phyloP scores from a whole-genome alignment of 208 protist species.

The Trypanosoma grayi region DNA sequence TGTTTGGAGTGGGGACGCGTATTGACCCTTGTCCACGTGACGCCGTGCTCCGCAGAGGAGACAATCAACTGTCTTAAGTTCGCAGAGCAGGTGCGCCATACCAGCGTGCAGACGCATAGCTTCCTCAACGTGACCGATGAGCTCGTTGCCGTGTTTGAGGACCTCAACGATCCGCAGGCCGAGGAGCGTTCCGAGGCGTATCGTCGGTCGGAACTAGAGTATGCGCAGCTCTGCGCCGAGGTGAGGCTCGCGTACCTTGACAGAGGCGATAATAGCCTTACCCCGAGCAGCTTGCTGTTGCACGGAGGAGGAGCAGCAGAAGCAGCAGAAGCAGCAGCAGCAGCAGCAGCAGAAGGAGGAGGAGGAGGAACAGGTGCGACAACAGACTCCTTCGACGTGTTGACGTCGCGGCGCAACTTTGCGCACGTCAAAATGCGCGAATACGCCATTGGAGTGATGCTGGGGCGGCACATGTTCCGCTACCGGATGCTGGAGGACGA shows the following conservation, averaged over 20 bases:
- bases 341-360: too few species aligned
- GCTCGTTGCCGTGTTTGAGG: constrained; percentile 70
- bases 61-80: constrained; percentile 77
- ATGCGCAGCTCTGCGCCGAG: constrained; percentile 72
- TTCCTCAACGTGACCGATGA: constrained; percentile 40
- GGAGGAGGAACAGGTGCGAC: neutral
- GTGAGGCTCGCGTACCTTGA: constrained; percentile 59
- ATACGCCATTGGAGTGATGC: constrained; percentile 32
- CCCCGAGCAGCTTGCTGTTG: neutral
- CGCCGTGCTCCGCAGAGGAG: constrained; percentile 67
- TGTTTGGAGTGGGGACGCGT: constrained; percentile 82
- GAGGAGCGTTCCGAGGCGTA: constrained; percentile 48
- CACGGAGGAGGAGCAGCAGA: too few species aligned
- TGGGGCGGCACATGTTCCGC: constrained; percentile 29
- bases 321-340: too few species aligned
- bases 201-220: constrained; percentile 36
- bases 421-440: constrained; percentile 13
- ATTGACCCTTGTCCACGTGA: constrained; percentile 76
- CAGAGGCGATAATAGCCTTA: constrained; percentile 2
- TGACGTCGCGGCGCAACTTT: neutral
- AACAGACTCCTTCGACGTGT: neutral
- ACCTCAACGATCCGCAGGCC: constrained; percentile 69
- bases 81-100: constrained; percentile 82
- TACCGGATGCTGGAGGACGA: constrained; percentile 36
- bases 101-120: constrained; percentile 58